Evolutionary conservation across 2,329 filamentous ascomycete species (phyloP).

Genomic region (Madurella mycetomatis): DNA sequence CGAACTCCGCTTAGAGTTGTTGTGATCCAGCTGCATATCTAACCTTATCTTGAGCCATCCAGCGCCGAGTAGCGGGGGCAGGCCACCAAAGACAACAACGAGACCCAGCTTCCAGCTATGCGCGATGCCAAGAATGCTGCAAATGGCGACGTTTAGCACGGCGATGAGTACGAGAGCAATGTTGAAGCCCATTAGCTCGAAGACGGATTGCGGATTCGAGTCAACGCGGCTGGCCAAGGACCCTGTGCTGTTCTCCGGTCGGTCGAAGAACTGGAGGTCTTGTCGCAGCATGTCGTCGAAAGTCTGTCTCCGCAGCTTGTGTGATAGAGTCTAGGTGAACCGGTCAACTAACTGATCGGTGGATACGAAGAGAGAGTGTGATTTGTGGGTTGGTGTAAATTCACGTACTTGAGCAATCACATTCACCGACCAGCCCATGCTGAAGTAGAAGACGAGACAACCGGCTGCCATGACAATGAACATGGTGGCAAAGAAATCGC

Average conservation of each 20-base stretch:
- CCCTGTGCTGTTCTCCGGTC: conserved; percentile 37
- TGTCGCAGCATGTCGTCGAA: conserved; percentile 35
- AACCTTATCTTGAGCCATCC: conserved; percentile 38
- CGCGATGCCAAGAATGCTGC: conserved; percentile 40
- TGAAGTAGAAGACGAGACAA: conserved; percentile 42
- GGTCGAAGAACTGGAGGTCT: conserved; percentile 41
- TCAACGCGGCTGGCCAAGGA: conserved; percentile 35
- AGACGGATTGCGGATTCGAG: conserved; percentile 35
- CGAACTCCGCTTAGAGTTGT: conserved; percentile 33
- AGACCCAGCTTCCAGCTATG: conserved; percentile 47
- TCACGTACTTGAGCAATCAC: conserved; percentile 23
- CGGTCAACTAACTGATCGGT: background rate
- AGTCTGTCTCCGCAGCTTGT: conserved; percentile 19
- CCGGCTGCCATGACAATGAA: conserved; percentile 44
- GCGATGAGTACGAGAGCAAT: conserved; percentile 38
- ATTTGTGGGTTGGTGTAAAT: too few relatives aligned
- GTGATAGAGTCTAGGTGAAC: conserved; percentile 11
- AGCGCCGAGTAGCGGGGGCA: conserved; percentile 35
- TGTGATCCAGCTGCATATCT: conserved; percentile 37
- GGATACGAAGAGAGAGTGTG: too few relatives aligned
- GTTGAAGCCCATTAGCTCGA: conserved; percentile 42
- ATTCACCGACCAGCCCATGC: conserved; percentile 36
- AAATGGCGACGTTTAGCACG: conserved; percentile 35
- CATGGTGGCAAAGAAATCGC: conserved; percentile 53
- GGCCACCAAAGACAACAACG: conserved; percentile 42